A percentile compares a stretch with the other conserved stretches of the same genome.
Conservation (phyloP, 1,284 basidiomycete species). For the Cutaneotrichosporon mucoides region DNA sequence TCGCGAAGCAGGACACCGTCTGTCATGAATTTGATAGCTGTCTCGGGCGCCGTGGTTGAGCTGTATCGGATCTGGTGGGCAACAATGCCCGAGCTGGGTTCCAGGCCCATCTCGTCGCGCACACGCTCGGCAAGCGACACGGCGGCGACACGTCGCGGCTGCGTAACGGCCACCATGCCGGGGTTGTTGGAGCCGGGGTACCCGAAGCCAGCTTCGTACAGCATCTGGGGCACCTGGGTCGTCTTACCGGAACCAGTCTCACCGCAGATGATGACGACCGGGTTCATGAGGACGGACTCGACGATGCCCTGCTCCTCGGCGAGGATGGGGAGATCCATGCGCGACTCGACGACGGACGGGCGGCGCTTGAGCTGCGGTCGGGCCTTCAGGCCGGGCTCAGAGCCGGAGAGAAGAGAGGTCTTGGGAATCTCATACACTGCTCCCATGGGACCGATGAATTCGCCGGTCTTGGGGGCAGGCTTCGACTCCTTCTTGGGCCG, state of each 20-base stretch:
- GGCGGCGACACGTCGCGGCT: conserved; percentile 94
- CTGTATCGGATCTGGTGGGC: conserved; percentile 98
- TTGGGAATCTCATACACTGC: conserved; percentile 37
- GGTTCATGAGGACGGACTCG: conserved; percentile 82
- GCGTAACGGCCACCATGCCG: conserved; percentile 96
- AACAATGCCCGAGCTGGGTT: conserved; percentile 62
- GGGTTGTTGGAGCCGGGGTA: conserved; percentile 84
- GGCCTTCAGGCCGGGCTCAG: conserved; percentile 52
- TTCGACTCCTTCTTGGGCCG: conserved; percentile 16
- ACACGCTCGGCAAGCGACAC: conserved; percentile 93
- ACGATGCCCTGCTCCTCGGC: conserved; percentile 93
- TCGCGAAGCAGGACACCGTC: conserved; percentile 96
- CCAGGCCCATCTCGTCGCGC: conserved; percentile 76
- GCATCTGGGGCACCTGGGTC: conserved; percentile 92
- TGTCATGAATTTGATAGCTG: conserved; percentile 99
- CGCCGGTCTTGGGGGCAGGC: conserved; percentile 24
- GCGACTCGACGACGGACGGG: conserved; percentile 67
- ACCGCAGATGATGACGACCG: conserved; percentile 69
- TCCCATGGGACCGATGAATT: conserved; percentile 47
- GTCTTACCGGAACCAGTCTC: conserved; percentile 98
- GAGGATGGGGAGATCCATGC: conserved; percentile 81
- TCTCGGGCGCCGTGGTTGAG: conserved; percentile 80
- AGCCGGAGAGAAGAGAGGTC: conserved; percentile 36
- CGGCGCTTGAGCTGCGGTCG: conserved; percentile 61
- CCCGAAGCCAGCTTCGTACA: conserved; percentile 94